Conservation (phyloP, 768 basidiomycete genomes). For the Tricholoma saponaceum region DNA sequence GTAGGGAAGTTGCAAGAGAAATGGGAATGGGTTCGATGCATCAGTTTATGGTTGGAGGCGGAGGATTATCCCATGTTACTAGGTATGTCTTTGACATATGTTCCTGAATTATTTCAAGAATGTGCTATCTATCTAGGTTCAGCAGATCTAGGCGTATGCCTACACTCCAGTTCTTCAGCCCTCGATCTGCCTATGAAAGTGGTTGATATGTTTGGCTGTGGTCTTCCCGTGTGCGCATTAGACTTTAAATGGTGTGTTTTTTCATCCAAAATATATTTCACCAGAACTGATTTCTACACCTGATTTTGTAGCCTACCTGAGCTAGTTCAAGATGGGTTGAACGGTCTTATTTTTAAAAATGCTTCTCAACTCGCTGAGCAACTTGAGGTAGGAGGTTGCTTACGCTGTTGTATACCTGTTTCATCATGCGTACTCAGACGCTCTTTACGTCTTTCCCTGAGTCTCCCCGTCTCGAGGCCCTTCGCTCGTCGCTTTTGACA, state of each 20-base stretch:
- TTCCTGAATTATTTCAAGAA: neutral
- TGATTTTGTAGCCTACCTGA: slow-evolving; percentile 63
- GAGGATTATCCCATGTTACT: slow-evolving; percentile 87
- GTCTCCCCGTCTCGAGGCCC: slow-evolving; percentile 41
- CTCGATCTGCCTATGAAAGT: slow-evolving; percentile 98
- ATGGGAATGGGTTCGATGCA: slow-evolving; percentile 78
- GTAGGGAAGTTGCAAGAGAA: slow-evolving; percentile 53
- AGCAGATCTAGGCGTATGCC: slow-evolving; percentile 86
- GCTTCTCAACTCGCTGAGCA: slow-evolving; percentile 67
- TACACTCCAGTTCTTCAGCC: slow-evolving; percentile 88
- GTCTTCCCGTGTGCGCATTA: slow-evolving; percentile 88
- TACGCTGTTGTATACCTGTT: neutral
- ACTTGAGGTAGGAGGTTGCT: slow-evolving; percentile 49
- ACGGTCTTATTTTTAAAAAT: slow-evolving; percentile 76
- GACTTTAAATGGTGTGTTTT: slow-evolving; percentile 69
- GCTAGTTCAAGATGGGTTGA: slow-evolving; percentile 78
- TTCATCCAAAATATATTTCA: slow-evolving; percentile 13
- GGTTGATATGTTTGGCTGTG: slow-evolving; percentile 99
- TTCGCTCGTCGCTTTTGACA: slow-evolving; percentile 47
- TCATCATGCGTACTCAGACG: slow-evolving; percentile 30
- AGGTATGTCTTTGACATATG: slow-evolving; percentile 40
- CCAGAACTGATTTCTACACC: neutral
- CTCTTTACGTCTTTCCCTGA: slow-evolving; percentile 60
- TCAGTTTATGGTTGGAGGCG: slow-evolving; percentile 84
- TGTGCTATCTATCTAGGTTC: slow-evolving; percentile 48